Conservation (phyloP, 257 asterid species). For the Nyctanthes arbortristis region DNA sequence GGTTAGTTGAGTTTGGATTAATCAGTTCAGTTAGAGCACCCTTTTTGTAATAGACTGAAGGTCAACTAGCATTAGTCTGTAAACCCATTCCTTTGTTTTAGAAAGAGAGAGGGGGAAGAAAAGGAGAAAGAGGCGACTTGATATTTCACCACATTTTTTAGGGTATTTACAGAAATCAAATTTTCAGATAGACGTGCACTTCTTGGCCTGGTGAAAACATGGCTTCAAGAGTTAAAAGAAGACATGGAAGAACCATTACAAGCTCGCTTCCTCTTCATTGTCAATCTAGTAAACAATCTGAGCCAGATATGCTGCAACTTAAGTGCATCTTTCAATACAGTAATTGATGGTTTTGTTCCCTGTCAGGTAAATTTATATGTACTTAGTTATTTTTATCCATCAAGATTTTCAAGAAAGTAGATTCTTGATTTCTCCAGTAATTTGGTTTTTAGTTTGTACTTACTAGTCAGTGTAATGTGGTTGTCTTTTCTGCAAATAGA, state of each 20-base stretch:
- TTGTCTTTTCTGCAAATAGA: slow-evolving; percentile 48
- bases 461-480: slow-evolving; percentile 20
- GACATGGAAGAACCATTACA: slow-evolving; percentile 57
- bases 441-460: slow-evolving; percentile 16
- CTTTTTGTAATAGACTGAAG: slow-evolving; percentile 11
- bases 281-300: slow-evolving; percentile 45
- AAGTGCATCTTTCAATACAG: slow-evolving; percentile 48
- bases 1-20: slow-evolving; percentile 9
- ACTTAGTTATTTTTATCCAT: slow-evolving; percentile 10
- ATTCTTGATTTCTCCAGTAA: slow-evolving; percentile 17
- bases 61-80: slow-evolving; percentile 8
- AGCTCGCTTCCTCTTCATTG: slow-evolving; percentile 73
- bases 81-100: background rate
- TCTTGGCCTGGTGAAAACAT: slow-evolving; percentile 61
- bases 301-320: slow-evolving; percentile 82
- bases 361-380: slow-evolving; percentile 61
- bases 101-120: background rate
- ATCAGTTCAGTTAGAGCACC: slow-evolving; percentile 12
- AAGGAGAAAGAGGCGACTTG: background rate
- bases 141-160: background rate
- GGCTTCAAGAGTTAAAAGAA: slow-evolving; percentile 76
- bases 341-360: slow-evolving; percentile 56
- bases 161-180: slow-evolving; percentile 28
- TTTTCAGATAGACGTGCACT: slow-evolving; percentile 65
- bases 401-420: slow-evolving; percentile 9